These are phyloP conservation scores for Saposhnikovia divaricata DNA, from an alignment of 129 eudicot species.

Conservation along the genomic window DNA sequence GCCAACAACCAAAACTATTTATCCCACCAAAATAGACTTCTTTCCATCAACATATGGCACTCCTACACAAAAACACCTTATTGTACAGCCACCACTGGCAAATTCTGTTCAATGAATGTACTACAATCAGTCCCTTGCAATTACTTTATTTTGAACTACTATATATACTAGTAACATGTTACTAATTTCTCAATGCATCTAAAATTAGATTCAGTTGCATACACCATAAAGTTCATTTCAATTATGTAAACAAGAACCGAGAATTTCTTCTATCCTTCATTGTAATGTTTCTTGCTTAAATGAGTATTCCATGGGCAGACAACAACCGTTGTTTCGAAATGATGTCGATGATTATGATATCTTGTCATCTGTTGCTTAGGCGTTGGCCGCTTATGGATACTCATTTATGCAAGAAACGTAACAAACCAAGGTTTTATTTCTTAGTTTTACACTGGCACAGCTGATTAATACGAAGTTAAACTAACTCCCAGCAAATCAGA, in stretches of 20 bases:
- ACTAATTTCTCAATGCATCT: background rate
- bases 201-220: background rate
- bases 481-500: background rate
- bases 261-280: background rate
- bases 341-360: background rate
- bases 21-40: background rate
- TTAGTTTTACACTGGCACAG: background rate
- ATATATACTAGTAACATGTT: no score
- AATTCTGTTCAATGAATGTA: no score
- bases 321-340: background rate
- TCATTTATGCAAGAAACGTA: constrained; percentile 46
- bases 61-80: no score
- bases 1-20: background rate
- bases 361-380: background rate
- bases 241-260: background rate
- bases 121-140: background rate
- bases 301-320: constrained; percentile 34
- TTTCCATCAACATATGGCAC: no score
- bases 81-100: background rate
- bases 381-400: constrained; percentile 21
- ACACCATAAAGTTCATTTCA: background rate
- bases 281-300: constrained; percentile 34
- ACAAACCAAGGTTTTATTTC: background rate
- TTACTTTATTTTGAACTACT: no score
- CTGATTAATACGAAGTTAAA: background rate